These are phyloP conservation scores for Nothomitra cinnamomea DNA, from an alignment of 2,329 filamentous ascomycete genomes.

Conservation along the genomic window DNA sequence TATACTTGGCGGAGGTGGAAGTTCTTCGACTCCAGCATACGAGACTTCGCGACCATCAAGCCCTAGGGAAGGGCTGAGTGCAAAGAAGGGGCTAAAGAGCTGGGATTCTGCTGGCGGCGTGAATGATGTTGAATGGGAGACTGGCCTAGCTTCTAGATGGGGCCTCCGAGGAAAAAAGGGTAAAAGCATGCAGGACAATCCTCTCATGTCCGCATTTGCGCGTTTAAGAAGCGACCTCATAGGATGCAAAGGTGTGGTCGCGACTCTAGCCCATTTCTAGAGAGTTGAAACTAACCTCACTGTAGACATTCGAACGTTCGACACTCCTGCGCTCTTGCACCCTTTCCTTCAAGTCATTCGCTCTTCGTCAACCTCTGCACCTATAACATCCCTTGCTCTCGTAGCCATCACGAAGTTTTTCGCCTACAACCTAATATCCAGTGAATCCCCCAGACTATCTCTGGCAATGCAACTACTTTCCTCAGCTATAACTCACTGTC, in stretches of 20 bases:
- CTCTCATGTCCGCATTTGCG: constrained; percentile 86
- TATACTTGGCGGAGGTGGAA: constrained; percentile 60
- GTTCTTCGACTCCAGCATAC: constrained; percentile 28
- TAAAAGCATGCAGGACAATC: constrained; percentile 94
- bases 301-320: constrained; percentile 69
- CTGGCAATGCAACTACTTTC: constrained; percentile 90
- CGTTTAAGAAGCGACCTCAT: constrained; percentile 77
- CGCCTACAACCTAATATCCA: constrained; percentile 78
- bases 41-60: constrained; percentile 24
- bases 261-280: background rate
- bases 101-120: constrained; percentile 7
- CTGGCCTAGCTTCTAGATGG: constrained; percentile 69
- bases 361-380: constrained; percentile 85
- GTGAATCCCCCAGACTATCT: constrained; percentile 69
- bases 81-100: constrained; percentile 3
- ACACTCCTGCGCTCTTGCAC: constrained; percentile 74
- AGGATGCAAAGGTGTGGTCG: constrained; percentile 50
- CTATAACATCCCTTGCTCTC: constrained; percentile 86
- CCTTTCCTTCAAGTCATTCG: constrained; percentile 95
- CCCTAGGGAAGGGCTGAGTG: background rate
- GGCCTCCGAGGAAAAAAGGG: constrained; percentile 86
- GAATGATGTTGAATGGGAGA: constrained; percentile 22
- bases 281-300: background rate
- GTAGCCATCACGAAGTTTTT: constrained; percentile 94
- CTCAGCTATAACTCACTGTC: constrained; percentile 89